Evolutionary conservation across 176 grass and related monocot genomes (phyloP).

Genomic region (Hsuehochloa calcarea): DNA sequence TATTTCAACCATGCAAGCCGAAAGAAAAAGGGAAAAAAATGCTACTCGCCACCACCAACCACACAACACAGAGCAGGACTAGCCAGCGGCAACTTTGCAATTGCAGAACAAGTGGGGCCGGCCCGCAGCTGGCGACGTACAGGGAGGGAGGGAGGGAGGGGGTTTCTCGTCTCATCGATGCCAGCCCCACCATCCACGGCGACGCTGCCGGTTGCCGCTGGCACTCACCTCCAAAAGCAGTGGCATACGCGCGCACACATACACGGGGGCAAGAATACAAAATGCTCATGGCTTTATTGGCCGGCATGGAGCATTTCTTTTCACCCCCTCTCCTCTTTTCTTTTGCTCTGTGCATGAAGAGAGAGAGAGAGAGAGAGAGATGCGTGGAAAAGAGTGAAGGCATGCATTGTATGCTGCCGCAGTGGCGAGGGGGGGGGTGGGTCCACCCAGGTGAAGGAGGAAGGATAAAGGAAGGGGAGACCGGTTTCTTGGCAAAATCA

Average conservation of each 20-base stretch:
- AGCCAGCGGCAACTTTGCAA: too few relatives aligned
- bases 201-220: neutral
- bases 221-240: neutral
- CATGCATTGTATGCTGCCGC: neutral
- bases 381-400: neutral
- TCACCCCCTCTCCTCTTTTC: neutral
- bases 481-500: neutral
- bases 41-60: too few relatives aligned
- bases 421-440: neutral
- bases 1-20: too few relatives aligned
- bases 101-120: too few relatives aligned
- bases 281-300: slow-evolving; percentile 35
- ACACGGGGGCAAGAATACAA: slow-evolving; percentile 25
- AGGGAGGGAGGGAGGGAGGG: too few relatives aligned
- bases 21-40: too few relatives aligned
- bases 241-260: too few relatives aligned
- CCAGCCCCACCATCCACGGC: neutral
- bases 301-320: neutral
- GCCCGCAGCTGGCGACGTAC: too few relatives aligned
- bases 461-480: neutral
- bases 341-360: slow-evolving; percentile 19
- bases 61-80: too few relatives aligned
- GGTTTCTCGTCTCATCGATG: neutral
- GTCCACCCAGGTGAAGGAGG: too few relatives aligned
- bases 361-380: neutral